Percentiles rank a stretch among this genome's conserved stretches.
Conservation (phyloP, 2,329 filamentous ascomycete species). For the Teratosphaeria viscida region DNA sequence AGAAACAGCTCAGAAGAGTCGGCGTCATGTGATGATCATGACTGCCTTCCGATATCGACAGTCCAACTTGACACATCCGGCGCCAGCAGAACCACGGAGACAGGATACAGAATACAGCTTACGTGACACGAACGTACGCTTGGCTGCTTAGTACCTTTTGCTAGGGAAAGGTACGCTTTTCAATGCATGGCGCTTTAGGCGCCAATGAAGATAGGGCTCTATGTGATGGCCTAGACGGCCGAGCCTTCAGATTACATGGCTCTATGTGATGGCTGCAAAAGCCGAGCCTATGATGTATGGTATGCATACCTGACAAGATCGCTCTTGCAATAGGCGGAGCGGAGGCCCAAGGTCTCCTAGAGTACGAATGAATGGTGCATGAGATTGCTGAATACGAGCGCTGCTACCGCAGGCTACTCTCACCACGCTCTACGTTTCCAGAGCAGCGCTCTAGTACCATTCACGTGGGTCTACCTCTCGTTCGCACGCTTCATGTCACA, state of each 20-base stretch:
- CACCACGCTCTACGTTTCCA: background rate
- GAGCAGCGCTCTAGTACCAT: background rate
- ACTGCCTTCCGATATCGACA: background rate
- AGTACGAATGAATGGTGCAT: constrained; percentile 8
- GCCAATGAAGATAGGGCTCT: background rate
- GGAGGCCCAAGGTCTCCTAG: constrained; percentile 19
- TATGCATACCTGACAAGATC: constrained; percentile 2
- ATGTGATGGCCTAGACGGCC: background rate
- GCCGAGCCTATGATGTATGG: constrained; percentile 2
- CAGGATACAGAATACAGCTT: background rate
- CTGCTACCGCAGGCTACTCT: background rate
- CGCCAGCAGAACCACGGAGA: background rate
- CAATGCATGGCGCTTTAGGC: constrained; percentile 19
- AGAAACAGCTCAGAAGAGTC: constrained; percentile 19
- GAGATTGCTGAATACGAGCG: background rate
- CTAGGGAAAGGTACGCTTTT: constrained; percentile 21
- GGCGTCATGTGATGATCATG: constrained; percentile 12
- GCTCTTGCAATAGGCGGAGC: constrained; percentile 21
- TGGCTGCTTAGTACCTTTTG: constrained; percentile 22
- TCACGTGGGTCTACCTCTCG: background rate
- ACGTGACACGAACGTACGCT: background rate
- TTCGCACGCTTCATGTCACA: background rate
- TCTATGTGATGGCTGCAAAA: background rate
- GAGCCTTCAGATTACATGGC: background rate
- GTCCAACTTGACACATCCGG: background rate